These are phyloP conservation scores for Podaxis sp. DNA, from an alignment of 768 basidiomycete species.

Conservation along the genomic window DNA sequence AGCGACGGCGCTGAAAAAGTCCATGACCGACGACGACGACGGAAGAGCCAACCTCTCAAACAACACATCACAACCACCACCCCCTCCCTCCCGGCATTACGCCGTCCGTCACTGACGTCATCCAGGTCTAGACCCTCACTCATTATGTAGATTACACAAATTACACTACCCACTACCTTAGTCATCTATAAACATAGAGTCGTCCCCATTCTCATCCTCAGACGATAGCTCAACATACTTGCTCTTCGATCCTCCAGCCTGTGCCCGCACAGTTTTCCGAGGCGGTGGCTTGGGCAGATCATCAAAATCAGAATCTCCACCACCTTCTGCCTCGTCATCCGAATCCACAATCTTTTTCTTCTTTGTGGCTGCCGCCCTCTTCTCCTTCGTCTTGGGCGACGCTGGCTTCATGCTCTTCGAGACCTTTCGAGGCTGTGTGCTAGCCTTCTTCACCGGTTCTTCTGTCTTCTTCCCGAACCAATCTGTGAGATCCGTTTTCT, in stretches of 20 bases:
- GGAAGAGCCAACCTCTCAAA: constrained; percentile 9
- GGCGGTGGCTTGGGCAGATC: constrained; percentile 34
- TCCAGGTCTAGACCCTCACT: background rate
- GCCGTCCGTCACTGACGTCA: constrained; percentile 13
- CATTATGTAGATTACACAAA: background rate
- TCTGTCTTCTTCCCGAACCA: constrained; percentile 50
- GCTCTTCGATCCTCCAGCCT: constrained; percentile 49
- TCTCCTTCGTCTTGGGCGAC: constrained; percentile 42
- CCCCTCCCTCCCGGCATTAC: background rate
- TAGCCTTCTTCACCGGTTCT: constrained; percentile 32
- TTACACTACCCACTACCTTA: constrained; percentile 2
- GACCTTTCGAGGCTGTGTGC: constrained; percentile 34
- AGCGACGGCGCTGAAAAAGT: constrained; percentile 38
- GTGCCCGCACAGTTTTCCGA: constrained; percentile 35
- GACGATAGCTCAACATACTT: constrained; percentile 63
- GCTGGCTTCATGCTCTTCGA: constrained; percentile 60
- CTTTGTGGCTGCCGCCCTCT: constrained; percentile 41
- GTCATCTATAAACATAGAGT: constrained; percentile 44
- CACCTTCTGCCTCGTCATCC: constrained; percentile 45
- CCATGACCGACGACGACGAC: constrained; percentile 21
- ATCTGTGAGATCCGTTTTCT: constrained; percentile 45
- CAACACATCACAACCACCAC: background rate
- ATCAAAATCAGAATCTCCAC: constrained; percentile 20
- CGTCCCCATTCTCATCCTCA: constrained; percentile 39
- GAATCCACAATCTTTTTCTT: constrained; percentile 28